Conservation (phyloP, 2,329 filamentous ascomycete species). For the Scytalidium sp. region DNA sequence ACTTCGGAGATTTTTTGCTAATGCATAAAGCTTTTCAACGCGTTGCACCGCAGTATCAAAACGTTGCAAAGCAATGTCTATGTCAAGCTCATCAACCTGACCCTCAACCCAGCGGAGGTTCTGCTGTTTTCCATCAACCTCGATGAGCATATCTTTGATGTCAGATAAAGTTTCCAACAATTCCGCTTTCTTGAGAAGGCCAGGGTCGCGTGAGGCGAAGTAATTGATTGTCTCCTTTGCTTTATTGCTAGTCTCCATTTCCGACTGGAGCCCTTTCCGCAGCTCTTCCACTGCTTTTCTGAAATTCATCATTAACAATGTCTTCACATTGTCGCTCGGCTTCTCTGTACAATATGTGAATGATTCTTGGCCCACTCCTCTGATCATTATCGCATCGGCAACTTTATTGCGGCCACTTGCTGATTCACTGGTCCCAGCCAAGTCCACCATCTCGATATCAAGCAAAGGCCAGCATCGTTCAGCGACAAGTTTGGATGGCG, state of each 20-base stretch:
- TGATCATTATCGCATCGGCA: conserved; percentile 84
- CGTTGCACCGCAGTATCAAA: conserved; percentile 82
- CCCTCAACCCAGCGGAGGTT: conserved; percentile 94
- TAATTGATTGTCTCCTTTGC: conserved; percentile 83
- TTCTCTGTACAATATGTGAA: conserved; percentile 94
- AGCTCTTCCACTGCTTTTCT: conserved; percentile 91
- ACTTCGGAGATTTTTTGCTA: conserved; percentile 78
- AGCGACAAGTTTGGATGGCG: conserved; percentile 75
- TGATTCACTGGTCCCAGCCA: conserved; percentile 64
- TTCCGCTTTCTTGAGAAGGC: conserved; percentile 74
- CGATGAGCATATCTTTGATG: conserved; percentile 84
- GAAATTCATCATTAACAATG: conserved; percentile 79
- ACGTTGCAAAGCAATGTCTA: conserved; percentile 86
- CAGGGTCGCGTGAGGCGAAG: conserved; percentile 75
- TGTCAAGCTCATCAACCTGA: conserved; percentile 94
- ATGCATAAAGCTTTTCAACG: conserved; percentile 79
- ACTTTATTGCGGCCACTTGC: conserved; percentile 60
- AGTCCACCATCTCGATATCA: conserved; percentile 89
- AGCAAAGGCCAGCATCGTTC: conserved; percentile 92
- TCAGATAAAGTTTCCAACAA: conserved; percentile 75
- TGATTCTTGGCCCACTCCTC: conserved; percentile 80
- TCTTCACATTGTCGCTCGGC: conserved; percentile 74
- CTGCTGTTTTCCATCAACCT: conserved; percentile 94
- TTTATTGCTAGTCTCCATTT: conserved; percentile 84
- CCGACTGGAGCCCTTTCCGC: conserved; percentile 78